Conservation (phyloP, 169 alveolate genomes). For the Plasmodium falciparum region DNA sequence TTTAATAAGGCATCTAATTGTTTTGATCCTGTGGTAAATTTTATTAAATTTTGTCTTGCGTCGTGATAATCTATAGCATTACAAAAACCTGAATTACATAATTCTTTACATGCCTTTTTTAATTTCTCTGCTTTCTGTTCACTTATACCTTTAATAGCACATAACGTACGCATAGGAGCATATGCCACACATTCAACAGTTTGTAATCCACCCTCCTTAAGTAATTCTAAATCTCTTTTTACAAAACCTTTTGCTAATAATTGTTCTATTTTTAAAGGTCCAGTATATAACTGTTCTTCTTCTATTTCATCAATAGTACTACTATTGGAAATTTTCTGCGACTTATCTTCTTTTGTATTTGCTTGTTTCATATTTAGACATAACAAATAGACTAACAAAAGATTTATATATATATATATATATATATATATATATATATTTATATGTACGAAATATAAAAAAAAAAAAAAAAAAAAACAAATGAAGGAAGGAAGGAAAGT, state of each 20-base stretch:
- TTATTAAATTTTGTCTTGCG: conserved; percentile 93
- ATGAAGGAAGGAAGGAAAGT: background rate
- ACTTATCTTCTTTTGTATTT: conserved; percentile 77
- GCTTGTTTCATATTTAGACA: conserved; percentile 60
- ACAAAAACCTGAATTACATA: conserved; percentile 93
- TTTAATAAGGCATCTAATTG: conserved; percentile 95
- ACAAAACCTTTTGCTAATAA: conserved; percentile 88
- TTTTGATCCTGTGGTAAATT: conserved; percentile 96
- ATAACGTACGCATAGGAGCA: conserved; percentile 93
- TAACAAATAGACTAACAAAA: conserved; percentile 2
- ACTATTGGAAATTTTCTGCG: conserved; percentile 26
- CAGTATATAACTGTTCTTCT: conserved; percentile 79
- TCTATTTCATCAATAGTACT: conserved; percentile 70
- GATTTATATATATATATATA: too few species aligned
- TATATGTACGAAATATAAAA: background rate
- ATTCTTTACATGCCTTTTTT: conserved; percentile 93
- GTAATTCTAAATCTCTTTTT: conserved; percentile 93
- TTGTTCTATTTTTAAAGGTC: conserved; percentile 88
- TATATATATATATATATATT: too few species aligned
- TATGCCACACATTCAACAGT: conserved; percentile 95
- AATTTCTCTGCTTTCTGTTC: conserved; percentile 97
- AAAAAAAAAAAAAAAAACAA: background rate
- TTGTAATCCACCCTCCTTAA: conserved; percentile 88
- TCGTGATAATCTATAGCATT: conserved; percentile 94
- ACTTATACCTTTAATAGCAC: conserved; percentile 96